Evolutionary conservation across 768 basidiomycete genomes (phyloP), one percentile per base, ranked within the genome.

Genomic region (Rhizopogon salebrosus): DNA sequence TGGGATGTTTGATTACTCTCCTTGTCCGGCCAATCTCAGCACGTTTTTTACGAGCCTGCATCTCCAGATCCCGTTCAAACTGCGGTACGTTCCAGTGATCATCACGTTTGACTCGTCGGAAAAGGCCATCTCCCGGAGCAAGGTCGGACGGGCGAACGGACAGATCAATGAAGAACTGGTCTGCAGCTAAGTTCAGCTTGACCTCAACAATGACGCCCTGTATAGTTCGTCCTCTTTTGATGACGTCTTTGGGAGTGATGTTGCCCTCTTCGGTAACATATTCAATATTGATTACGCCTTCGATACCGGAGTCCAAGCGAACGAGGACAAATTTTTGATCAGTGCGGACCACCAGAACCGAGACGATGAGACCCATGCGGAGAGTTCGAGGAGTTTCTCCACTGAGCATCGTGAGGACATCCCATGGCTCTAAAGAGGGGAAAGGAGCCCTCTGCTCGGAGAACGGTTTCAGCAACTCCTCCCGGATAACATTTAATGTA

Each of bases 1-100:
- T 94, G 2, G 95, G 97, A 67, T 99, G 97, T 66, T 98, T 93
- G 73, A 99, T 91, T 49, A 95, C 84, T 23, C 95, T 78, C 54
- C 92, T 82, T 34, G 84, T 80, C 55, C 81, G 79, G 60, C 90
- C 88, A 8, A 83, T 85, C 62, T 92, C 88, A 1, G 89, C 84
- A 42, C 90, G 77, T 73, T 92, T 95, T 72, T 91, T 95, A 57
- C 91, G 80, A 22, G 79, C 81, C 56, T 87, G 72, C 58, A 91
- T 71, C 55, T 93, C 89, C 57, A 71, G 67, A 63, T 94, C 89
- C 55, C 81, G 82, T 26, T 83, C 79, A 59, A 78, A 76, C 49
- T 78, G 83, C n/a, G 70, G 69, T 35, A 75, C 71, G 64, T 92
- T 84, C 84, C 88, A 92, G 40, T 70, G 67, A 4, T 79, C 72